Evolutionary conservation across 495 filamentous ascomycete species (phyloP).

Genomic region (Clavariopsis aquatica): DNA sequence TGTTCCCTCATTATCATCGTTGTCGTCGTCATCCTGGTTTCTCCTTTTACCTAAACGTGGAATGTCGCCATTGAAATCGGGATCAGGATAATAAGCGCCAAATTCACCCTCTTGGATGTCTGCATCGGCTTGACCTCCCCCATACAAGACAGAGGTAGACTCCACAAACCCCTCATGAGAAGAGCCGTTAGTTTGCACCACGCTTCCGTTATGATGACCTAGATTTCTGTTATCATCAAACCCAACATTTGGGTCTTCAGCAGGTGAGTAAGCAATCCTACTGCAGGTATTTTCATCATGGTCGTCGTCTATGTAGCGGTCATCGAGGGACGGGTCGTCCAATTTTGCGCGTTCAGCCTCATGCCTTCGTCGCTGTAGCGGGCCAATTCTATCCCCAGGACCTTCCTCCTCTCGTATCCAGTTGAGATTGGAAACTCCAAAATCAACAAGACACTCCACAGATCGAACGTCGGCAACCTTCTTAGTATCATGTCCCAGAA

Average conservation of each 20-base stretch:
- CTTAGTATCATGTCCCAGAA: constrained; percentile 85
- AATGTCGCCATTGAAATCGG: constrained; percentile 27
- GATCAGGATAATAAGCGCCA: constrained; percentile 27
- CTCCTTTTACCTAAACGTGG: constrained; percentile 36
- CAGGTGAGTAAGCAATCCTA: constrained; percentile 35
- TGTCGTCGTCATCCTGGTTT: constrained; percentile 33
- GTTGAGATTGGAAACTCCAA: constrained; percentile 74
- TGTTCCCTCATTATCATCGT: constrained; percentile 31
- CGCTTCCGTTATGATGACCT: neutral
- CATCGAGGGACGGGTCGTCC: constrained; percentile 48
- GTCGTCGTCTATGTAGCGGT: constrained; percentile 37
- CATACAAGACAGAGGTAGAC: constrained; percentile 44
- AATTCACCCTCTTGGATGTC: constrained; percentile 21
- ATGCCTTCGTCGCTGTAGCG: constrained; percentile 51
- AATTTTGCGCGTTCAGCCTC: constrained; percentile 55
- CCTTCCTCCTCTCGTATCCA: constrained; percentile 65
- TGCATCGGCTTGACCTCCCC: constrained; percentile 23
- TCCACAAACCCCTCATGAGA: constrained; percentile 33
- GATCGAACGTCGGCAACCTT: constrained; percentile 86
- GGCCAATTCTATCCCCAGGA: constrained; percentile 46
- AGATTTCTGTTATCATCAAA: constrained; percentile 7
- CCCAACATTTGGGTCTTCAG: constrained; percentile 1
- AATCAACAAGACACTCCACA: constrained; percentile 82
- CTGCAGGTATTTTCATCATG: constrained; percentile 16
- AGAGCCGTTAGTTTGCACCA: constrained; percentile 11